Evolutionary conservation across 1,284 basidiomycete species (phyloP).

Genomic region (Rhodotorula sp.): DNA sequence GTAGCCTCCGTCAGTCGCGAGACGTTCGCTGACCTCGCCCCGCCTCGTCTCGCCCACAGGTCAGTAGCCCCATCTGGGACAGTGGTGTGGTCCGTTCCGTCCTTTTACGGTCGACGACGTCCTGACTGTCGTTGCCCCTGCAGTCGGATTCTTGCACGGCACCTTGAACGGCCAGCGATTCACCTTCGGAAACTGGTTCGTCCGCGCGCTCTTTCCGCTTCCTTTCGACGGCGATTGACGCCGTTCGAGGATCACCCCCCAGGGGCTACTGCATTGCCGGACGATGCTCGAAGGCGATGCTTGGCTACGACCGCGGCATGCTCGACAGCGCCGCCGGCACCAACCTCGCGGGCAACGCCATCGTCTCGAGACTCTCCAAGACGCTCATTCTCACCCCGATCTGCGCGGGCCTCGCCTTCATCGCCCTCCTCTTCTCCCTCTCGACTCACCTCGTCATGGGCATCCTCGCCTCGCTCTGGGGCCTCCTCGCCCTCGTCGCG

Average conservation of each 20-base stretch:
- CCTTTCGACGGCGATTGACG: too few species aligned
- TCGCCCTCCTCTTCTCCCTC: slow-evolving; percentile 34
- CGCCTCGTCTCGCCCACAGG: background rate
- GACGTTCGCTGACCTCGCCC: background rate
- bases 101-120: too few species aligned
- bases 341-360: background rate
- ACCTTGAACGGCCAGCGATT: background rate
- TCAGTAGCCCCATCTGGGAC: slow-evolving; percentile 35
- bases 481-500: slow-evolving; percentile 31
- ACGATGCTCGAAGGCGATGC: background rate
- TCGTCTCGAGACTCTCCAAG: slow-evolving; percentile 19
- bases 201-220: background rate
- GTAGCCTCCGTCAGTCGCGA: background rate
- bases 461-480: slow-evolving; percentile 27
- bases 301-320: slow-evolving; percentile 11
- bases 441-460: slow-evolving; percentile 31
- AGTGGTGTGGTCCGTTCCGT: background rate
- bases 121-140: too few species aligned
- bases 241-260: too few species aligned
- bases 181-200: slow-evolving; percentile 27
- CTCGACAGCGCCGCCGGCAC: slow-evolving; percentile 2
- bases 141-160: slow-evolving; percentile 24
- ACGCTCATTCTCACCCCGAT: slow-evolving; percentile 37
- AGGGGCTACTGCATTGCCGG: slow-evolving; percentile 20
- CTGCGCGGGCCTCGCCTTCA: slow-evolving; percentile 29